Evolutionary conservation across 2,329 filamentous ascomycete species (phyloP).

Genomic region (Elsinoe ampelina): DNA sequence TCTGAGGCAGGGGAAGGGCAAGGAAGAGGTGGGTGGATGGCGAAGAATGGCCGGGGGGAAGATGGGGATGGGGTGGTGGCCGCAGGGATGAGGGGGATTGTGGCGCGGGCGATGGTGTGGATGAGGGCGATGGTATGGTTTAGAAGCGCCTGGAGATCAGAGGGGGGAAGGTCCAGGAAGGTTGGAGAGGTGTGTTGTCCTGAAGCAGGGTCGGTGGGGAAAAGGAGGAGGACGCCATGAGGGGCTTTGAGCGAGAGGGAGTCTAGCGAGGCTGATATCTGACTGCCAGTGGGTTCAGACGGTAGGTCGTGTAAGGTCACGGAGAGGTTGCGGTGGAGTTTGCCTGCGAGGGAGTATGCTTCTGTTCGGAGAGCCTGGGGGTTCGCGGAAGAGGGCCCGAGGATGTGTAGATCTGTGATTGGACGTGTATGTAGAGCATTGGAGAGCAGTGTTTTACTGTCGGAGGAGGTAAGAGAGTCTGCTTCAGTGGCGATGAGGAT

Average conservation of each 20-base stretch:
- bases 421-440: not conserved
- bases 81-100: conserved; percentile 10
- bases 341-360: conserved; percentile 1
- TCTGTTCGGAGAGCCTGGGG: conserved; percentile 1
- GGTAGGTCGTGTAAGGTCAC: not conserved
- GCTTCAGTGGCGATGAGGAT: not conserved
- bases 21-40: conserved; percentile 12
- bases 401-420: not conserved
- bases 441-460: not conserved
- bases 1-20: not conserved
- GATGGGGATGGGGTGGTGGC: not conserved
- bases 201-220: no score
- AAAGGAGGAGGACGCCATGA: not conserved
- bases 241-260: not conserved
- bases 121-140: not conserved
- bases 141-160: not conserved
- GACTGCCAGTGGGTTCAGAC: not conserved
- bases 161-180: not conserved
- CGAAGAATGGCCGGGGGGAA: conserved; percentile 12
- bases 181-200: not conserved
- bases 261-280: not conserved
- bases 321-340: conserved; percentile 4
- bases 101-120: conserved; percentile 14
- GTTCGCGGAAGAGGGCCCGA: not conserved
- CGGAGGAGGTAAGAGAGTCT: not conserved